phyloP scores from a whole-genome alignment of 495 filamentous ascomycete species.

The Jackrogersella multiformis region DNA sequence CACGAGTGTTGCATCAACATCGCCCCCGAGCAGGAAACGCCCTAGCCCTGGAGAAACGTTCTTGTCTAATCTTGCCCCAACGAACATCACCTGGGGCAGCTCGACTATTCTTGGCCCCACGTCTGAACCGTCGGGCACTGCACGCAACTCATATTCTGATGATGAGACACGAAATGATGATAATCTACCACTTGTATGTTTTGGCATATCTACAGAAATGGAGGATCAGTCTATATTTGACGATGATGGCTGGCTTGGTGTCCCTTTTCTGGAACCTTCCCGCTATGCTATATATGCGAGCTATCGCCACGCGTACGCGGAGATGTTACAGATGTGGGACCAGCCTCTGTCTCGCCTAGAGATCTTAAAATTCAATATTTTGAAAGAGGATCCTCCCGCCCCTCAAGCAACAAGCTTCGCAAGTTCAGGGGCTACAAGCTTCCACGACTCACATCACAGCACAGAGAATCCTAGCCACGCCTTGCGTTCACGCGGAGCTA shows the following conservation, averaged over 20 bases:
- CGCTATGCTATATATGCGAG: constrained; percentile 67
- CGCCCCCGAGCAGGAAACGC: constrained; percentile 76
- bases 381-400: constrained; percentile 54
- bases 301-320: constrained; percentile 83
- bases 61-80: constrained; percentile 66
- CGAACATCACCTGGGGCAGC: constrained; percentile 71
- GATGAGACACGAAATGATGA: constrained; percentile 56
- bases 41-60: constrained; percentile 73
- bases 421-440: constrained; percentile 42
- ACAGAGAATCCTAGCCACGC: constrained; percentile 39
- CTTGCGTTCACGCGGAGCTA: constrained; percentile 30
- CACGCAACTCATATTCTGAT: constrained; percentile 58
- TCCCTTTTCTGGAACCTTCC: constrained; percentile 73
- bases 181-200: constrained; percentile 51
- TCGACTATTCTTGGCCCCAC: constrained; percentile 65
- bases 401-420: constrained; percentile 37
- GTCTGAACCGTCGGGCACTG: constrained; percentile 52
- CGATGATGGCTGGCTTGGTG: constrained; percentile 73
- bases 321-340: constrained; percentile 84
- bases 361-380: constrained; percentile 81
- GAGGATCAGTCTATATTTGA: constrained; percentile 83
- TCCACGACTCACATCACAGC: constrained; percentile 47
- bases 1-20: constrained; percentile 71
- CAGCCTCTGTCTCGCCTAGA: constrained; percentile 78
- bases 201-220: constrained; percentile 68